Conservation (phyloP, 1,284 basidiomycete species). For the Ustilago shanxiensis region DNA sequence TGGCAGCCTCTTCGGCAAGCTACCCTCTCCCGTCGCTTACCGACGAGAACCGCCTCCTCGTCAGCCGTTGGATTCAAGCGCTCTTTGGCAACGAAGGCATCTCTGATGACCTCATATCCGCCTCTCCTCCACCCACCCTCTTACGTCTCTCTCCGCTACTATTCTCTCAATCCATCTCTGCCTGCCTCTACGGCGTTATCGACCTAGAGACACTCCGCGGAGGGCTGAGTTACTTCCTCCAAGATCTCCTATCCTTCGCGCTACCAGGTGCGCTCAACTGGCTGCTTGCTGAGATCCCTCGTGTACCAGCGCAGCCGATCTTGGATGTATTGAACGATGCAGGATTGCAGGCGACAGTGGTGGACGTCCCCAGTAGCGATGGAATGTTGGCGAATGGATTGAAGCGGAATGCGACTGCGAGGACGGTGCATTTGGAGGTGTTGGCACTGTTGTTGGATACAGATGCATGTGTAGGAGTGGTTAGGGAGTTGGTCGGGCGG, state of each 20-base stretch:
- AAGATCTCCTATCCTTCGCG: slow-evolving; percentile 73
- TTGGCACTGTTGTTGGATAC: slow-evolving; percentile 38
- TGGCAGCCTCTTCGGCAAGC: slow-evolving; percentile 59
- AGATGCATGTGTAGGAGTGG: slow-evolving; percentile 30
- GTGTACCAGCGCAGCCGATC: slow-evolving; percentile 25
- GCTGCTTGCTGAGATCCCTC: slow-evolving; percentile 45
- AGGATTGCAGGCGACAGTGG: slow-evolving; percentile 22
- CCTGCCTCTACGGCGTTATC: slow-evolving; percentile 71
- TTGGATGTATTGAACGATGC: slow-evolving; percentile 20
- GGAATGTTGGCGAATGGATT: slow-evolving; percentile 34
- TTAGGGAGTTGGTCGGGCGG: slow-evolving; percentile 23
- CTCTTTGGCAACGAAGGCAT: slow-evolving; percentile 71
- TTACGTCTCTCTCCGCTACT: slow-evolving; percentile 72
- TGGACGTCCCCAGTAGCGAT: slow-evolving; percentile 35
- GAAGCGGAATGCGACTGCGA: slow-evolving; percentile 24
- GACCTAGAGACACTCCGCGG: slow-evolving; percentile 73
- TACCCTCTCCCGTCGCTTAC: slow-evolving; percentile 64
- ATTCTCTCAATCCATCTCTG: slow-evolving; percentile 73
- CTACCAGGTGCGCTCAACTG: slow-evolving; percentile 72
- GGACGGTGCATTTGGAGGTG: slow-evolving; percentile 41
- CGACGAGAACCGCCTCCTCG: slow-evolving; percentile 64
- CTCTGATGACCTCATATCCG: slow-evolving; percentile 70
- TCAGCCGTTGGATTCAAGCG: slow-evolving; percentile 69
- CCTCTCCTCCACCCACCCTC: slow-evolving; percentile 72
- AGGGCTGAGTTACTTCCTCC: slow-evolving; percentile 74